Base-by-base conservation (phyloP, 1,139 yeast genomes). In the Saccharomycopsis hybrid region DNA sequence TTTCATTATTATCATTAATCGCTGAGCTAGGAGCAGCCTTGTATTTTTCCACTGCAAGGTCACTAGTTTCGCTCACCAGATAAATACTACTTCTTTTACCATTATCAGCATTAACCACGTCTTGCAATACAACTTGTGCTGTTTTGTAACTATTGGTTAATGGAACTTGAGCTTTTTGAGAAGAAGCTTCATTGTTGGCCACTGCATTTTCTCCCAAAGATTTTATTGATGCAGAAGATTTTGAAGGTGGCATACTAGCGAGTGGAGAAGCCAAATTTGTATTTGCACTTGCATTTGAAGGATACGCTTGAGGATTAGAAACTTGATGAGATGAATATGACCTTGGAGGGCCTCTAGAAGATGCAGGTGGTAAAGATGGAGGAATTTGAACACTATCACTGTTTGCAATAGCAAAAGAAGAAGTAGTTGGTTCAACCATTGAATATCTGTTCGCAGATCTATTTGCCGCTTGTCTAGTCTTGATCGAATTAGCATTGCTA, bases 81-180 rank as follows among this genome's bases (percentile, higher is more conserved):
- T 47, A 47, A 28, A 47, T 50, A 25, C 50, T 44, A 31, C 43
- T 47, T 39, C 49, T 42, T 42, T 43, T 49, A 36, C 49, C 31
- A n/a, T 44, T 49, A 53, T 74, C 79, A 5, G 78, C 79, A 56
- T 74, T 75, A 13, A 80, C 86, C 46, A 82, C 82, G 0, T 88
- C 87, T 60, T 81, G 85, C 55, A 82, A 68, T 9, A 83, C 88
- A 54, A 72, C 62, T 44, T 85, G 78, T 7, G 87, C 87, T 5
- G 85, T 38, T 25, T 46, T 44, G 58, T 45, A 40, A 11, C 30
- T 27, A 13, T 4, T 18, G 5, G 42, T 28, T n/a, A n/a, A n/a
- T n/a, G n/a, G n/a, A 31, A 25, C 18, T 25, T 3, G 13, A 27
- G 37, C 41, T n/a, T 18, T 31, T 25, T 41, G 43, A n/a, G n/a